Evolutionary conservation across 129 eudicot species (phyloP).

Genomic region (Cynara cardunculus): DNA sequence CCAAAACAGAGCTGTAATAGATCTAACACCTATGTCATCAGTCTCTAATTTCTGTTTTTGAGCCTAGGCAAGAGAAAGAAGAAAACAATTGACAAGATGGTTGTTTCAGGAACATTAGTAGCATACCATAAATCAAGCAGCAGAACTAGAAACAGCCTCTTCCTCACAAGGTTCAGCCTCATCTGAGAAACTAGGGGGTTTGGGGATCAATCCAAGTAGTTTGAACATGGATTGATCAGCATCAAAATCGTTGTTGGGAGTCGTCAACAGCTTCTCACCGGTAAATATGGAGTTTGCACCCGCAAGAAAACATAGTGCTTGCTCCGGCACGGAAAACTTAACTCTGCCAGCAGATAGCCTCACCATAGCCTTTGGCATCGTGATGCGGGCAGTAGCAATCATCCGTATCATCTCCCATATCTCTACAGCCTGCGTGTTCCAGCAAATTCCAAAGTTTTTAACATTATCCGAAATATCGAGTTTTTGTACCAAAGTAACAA

Average conservation of each 20-base stretch:
- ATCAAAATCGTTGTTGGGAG: slow-evolving; percentile 92
- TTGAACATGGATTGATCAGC: slow-evolving; percentile 92
- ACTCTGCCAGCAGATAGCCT: slow-evolving; percentile 95
- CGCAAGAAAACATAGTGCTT: slow-evolving; percentile 93
- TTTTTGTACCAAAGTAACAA: neutral
- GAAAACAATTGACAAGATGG: neutral
- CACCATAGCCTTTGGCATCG: slow-evolving; percentile 98
- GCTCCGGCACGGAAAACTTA: slow-evolving; percentile 81
- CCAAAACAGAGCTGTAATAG: neutral
- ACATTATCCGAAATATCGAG: neutral
- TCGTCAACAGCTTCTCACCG: slow-evolving; percentile 87
- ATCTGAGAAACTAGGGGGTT: slow-evolving; percentile 67
- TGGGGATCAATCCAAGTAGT: slow-evolving; percentile 82
- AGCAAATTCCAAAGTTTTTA: neutral
- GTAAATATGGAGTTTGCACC: slow-evolving; percentile 99
- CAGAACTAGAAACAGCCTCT: slow-evolving; percentile 48
- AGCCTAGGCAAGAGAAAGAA: neutral
- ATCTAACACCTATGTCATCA: neutral
- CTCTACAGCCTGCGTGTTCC: slow-evolving; percentile 62
- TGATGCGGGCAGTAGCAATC: slow-evolving; percentile 91
- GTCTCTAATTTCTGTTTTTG: neutral
- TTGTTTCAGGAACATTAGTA: neutral
- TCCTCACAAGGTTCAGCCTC: slow-evolving; percentile 42
- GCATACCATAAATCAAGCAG: slow-evolving; percentile 26
- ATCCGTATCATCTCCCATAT: slow-evolving; percentile 99